Percentiles rank a stretch among this genome's conserved stretches.
These are phyloP conservation scores for Fraxinus americana DNA, from an alignment of 257 asterid genomes.

Conservation along the genomic window DNA sequence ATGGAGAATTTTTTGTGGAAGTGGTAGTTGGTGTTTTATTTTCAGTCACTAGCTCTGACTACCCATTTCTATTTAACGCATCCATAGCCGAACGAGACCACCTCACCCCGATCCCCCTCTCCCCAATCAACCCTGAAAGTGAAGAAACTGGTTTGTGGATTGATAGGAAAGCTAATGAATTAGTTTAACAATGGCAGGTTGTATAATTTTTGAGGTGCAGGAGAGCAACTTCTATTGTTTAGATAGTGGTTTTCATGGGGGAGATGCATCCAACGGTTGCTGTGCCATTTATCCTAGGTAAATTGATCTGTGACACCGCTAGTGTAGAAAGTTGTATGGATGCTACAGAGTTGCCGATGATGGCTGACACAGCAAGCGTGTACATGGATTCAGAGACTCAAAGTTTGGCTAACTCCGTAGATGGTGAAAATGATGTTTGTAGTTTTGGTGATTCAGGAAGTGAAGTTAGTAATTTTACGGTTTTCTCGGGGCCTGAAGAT, in stretches of 20 bases:
- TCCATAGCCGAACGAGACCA: constrained; percentile 20
- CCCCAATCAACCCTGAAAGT: constrained; percentile 23
- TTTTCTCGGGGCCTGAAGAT: constrained; percentile 28
- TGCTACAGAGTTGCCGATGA: constrained; percentile 40
- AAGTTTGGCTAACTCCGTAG: constrained; percentile 37
- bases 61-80: constrained; percentile 33
- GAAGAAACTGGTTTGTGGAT: constrained; percentile 20
- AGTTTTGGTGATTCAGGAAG: constrained; percentile 43
- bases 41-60: constrained; percentile 53
- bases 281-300: constrained; percentile 66
- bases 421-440: constrained; percentile 40
- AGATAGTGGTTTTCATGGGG: constrained; percentile 56
- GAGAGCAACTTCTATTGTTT: constrained; percentile 41
- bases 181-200: constrained; percentile 65
- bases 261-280: constrained; percentile 49
- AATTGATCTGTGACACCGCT: constrained; percentile 38
- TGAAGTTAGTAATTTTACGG: constrained; percentile 35
- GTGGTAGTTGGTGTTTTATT: constrained; percentile 41
- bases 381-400: constrained; percentile 38
- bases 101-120: neutral
- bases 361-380: constrained; percentile 43
- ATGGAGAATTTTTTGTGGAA: constrained; percentile 27
- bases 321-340: constrained; percentile 45
- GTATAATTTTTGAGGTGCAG: constrained; percentile 41
- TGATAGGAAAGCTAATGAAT: constrained; percentile 37